Conservation (phyloP, 2,329 filamentous ascomycete genomes). For the Colletotrichum costaricense region DNA sequence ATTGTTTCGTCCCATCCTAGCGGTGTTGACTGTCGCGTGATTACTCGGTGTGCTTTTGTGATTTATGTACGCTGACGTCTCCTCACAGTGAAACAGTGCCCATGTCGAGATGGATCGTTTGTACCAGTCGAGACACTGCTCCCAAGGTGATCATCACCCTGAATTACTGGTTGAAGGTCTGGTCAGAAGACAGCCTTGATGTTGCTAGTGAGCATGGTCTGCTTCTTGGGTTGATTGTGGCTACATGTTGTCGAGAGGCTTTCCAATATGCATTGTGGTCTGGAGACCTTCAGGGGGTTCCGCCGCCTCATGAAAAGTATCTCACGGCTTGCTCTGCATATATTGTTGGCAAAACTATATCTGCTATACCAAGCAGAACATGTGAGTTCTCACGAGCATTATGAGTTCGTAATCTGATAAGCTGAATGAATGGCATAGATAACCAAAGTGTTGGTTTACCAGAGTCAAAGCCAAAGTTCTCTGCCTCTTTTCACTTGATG, state of each 20-base stretch:
- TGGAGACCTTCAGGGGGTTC: too few species aligned
- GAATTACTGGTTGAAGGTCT: background rate
- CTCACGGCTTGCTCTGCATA: too few species aligned
- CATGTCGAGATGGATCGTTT: background rate
- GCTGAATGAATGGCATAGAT: too few species aligned
- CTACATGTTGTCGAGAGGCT: background rate
- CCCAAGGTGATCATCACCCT: background rate
- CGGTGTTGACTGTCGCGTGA: background rate
- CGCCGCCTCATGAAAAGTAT: too few species aligned
- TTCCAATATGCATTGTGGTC: background rate
- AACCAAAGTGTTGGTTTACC: too few species aligned
- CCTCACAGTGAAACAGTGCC: background rate
- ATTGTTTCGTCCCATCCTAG: conserved; percentile 31
- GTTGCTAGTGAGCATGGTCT: background rate
- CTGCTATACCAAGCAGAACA: too few species aligned
- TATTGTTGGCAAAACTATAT: too few species aligned
- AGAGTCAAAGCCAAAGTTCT: too few species aligned
- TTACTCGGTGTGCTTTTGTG: background rate
- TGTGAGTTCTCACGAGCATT: too few species aligned
- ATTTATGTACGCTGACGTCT: background rate
- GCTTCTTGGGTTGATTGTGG: background rate
- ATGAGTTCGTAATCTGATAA: too few species aligned
- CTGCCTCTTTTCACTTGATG: too few species aligned
- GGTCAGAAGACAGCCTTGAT: background rate
- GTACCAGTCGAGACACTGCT: background rate